Evolutionary conservation across 305 asterid genomes (phyloP).

Genomic region (Solanum chacoense): DNA sequence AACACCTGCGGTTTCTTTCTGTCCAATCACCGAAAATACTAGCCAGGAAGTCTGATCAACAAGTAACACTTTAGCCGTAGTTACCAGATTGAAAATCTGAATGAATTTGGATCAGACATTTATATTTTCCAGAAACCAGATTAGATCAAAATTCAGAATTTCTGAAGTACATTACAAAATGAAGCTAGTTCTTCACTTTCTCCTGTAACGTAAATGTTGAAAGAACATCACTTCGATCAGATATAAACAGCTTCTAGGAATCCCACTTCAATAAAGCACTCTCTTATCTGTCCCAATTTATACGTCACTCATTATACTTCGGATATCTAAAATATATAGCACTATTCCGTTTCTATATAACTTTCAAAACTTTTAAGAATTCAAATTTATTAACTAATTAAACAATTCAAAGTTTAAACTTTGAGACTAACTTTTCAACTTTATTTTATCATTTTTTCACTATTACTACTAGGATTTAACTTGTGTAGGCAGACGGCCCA

Average conservation of each 20-base stretch:
- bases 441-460: neutral
- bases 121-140: neutral
- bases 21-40: neutral
- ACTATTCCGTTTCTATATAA: neutral
- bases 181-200: neutral
- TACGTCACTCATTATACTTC: neutral
- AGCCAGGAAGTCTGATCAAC: neutral
- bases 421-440: neutral
- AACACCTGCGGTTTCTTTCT: neutral
- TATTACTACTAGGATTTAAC: neutral
- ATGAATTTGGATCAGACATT: neutral
- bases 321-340: neutral
- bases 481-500: neutral
- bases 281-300: neutral
- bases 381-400: neutral
- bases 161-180: neutral
- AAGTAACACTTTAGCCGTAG: neutral
- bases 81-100: neutral
- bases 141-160: neutral
- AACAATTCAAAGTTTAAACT: neutral
- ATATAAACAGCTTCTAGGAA: neutral
- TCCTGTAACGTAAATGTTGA: neutral
- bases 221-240: neutral
- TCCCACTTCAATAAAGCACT: neutral
- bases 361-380: neutral